Evolutionary conservation across 495 filamentous ascomycete genomes (phyloP).

Genomic region (Clohesyomyces aquaticus): DNA sequence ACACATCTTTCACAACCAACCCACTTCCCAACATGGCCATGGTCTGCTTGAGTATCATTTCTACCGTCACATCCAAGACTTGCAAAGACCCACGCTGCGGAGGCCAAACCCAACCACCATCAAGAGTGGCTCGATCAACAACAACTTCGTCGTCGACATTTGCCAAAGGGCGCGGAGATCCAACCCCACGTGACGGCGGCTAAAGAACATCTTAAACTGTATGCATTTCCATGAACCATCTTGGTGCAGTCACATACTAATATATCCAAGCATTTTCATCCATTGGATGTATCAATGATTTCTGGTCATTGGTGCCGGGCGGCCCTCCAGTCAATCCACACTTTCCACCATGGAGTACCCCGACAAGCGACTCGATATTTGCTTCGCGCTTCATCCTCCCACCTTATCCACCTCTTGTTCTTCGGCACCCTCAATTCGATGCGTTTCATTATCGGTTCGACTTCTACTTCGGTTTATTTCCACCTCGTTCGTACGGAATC

Average conservation of each 20-base stretch:
- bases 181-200: conserved; percentile 28
- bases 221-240: too few species aligned
- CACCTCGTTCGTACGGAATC: not conserved
- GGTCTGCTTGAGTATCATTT: too few species aligned
- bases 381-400: not conserved
- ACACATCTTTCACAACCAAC: conserved; percentile 15
- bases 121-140: not conserved
- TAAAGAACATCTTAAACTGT: conserved; percentile 8
- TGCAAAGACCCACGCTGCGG: conserved; percentile 26
- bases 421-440: not conserved
- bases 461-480: not conserved
- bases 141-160: conserved; percentile 11
- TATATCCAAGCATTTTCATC: conserved; percentile 8
- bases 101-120: conserved; percentile 24
- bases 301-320: not conserved
- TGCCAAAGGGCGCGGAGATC: conserved; percentile 6
- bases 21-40: too few species aligned
- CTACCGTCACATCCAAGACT: not conserved
- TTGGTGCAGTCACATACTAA: conserved; percentile 11
- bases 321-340: not conserved
- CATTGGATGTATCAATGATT: conserved; percentile 24
- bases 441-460: not conserved
- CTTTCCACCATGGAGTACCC: not conserved
- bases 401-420: not conserved
- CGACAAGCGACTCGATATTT: not conserved